These are phyloP conservation scores for Boletellus sp. DNA, from an alignment of 768 basidiomycete genomes.

Conservation along the genomic window DNA sequence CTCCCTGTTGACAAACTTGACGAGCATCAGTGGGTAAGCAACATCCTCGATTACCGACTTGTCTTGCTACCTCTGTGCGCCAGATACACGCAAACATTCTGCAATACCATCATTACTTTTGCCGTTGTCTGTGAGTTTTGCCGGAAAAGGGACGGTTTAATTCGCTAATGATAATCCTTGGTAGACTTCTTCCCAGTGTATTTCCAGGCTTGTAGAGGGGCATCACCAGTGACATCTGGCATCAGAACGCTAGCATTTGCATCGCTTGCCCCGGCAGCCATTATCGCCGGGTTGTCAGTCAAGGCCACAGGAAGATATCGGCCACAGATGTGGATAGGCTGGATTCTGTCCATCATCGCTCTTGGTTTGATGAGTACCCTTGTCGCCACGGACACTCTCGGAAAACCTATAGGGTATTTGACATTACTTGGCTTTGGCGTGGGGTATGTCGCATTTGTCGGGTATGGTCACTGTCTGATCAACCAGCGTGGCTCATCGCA, in stretches of 20 bases:
- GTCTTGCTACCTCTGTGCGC: not conserved
- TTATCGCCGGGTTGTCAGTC: conserved; percentile 37
- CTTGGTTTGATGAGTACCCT: conserved; percentile 33
- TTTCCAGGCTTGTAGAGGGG: conserved; percentile 39
- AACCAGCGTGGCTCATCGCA: not conserved
- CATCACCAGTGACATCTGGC: conserved; percentile 35
- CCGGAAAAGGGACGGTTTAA: not conserved
- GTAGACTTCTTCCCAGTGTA: conserved; percentile 40
- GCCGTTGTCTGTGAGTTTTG: conserved; percentile 20
- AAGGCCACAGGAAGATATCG: conserved; percentile 35
- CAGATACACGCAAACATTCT: conserved; percentile 32
- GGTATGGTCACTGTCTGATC: too few relatives aligned
- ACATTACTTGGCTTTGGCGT: conserved; percentile 13
- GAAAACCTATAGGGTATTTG: conserved; percentile 4
- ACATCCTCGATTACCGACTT: not conserved
- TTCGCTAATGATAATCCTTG: not conserved
- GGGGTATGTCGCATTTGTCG: conserved; percentile 5
- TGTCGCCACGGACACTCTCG: conserved; percentile 12
- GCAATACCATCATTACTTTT: conserved; percentile 20
- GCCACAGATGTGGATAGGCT: conserved; percentile 35
- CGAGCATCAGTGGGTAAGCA: conserved; percentile 27
- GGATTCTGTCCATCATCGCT: conserved; percentile 34
- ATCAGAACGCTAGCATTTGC: conserved; percentile 35
- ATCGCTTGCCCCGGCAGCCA: conserved; percentile 36
- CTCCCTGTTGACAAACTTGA: conserved; percentile 30